Evolutionary conservation across 805 yeast species (phyloP).

Genomic region (Yarrowia sp.): DNA sequence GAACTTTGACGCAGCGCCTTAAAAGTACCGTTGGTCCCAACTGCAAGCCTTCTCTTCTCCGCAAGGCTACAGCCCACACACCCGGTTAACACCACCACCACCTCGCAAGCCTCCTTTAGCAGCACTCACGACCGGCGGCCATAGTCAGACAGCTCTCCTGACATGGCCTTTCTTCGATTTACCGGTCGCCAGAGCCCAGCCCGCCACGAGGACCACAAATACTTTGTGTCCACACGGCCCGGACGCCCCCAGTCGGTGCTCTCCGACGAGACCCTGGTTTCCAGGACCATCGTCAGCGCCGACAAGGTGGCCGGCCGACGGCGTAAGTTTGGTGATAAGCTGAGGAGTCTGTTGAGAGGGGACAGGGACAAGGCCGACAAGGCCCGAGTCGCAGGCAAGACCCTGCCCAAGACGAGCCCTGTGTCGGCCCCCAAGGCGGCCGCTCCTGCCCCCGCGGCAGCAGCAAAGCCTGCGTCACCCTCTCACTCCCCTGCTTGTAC

Average conservation of each 20-base stretch:
- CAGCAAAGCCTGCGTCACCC: neutral
- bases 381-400: neutral
- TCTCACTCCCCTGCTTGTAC: slow-evolving; percentile 13
- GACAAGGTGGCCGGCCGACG: slow-evolving; percentile 26
- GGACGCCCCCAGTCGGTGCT: slow-evolving; percentile 19
- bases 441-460: neutral
- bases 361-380: slow-evolving; percentile 1
- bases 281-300: slow-evolving; percentile 20
- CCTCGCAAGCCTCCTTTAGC: neutral
- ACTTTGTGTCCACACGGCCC: slow-evolving; percentile 25
- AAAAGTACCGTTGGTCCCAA: slow-evolving; percentile 23
- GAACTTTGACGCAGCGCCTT: slow-evolving; percentile 23
- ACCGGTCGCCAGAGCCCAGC: slow-evolving; percentile 27
- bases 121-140: slow-evolving; percentile 26
- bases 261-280: slow-evolving; percentile 20
- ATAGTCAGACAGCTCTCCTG: neutral
- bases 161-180: slow-evolving; percentile 24
- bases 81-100: neutral
- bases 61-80: slow-evolving; percentile 13
- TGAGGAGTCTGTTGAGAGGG: slow-evolving; percentile 25
- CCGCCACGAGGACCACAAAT: slow-evolving; percentile 26
- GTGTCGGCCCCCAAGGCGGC: neutral
- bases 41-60: neutral
- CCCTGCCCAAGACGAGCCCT: neutral
- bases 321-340: slow-evolving; percentile 26